phyloP scores from a whole-genome alignment of 177 flowering plant species.

The Telopea speciosissima region DNA sequence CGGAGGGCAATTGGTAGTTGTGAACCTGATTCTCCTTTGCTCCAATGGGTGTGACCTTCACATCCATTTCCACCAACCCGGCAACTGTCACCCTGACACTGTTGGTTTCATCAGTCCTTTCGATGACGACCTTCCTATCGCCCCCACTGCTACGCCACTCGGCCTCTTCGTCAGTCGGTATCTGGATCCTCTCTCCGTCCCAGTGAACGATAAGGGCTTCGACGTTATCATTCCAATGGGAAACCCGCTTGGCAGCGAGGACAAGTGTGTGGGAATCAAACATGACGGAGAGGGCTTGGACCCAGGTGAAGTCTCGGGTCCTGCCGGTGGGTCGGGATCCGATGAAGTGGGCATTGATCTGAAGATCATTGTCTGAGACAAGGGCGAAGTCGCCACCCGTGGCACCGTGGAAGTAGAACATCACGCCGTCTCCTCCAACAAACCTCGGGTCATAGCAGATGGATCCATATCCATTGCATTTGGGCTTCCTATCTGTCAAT shows the following conservation, averaged over 20 bases:
- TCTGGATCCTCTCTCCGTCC: constrained; percentile 30
- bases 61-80: constrained; percentile 42
- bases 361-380: constrained; percentile 54
- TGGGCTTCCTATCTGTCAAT: constrained; percentile 48
- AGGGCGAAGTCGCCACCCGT: constrained; percentile 56
- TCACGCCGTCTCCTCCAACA: constrained; percentile 73
- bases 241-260: constrained; percentile 45
- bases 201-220: constrained; percentile 44
- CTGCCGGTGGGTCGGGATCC: constrained; percentile 54
- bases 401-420: constrained; percentile 75
- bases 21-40: constrained; percentile 44
- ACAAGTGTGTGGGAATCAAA: constrained; percentile 53
- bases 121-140: constrained; percentile 34
- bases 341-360: constrained; percentile 70
- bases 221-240: constrained; percentile 42
- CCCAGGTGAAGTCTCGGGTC: constrained; percentile 67
- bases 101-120: constrained; percentile 50
- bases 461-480: constrained; percentile 40
- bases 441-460: constrained; percentile 69
- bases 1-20: constrained; percentile 45
- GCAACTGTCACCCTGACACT: constrained; percentile 36
- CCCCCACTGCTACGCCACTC: constrained; percentile 40
- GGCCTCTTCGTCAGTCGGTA: constrained; percentile 47
- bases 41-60: constrained; percentile 47
- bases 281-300: constrained; percentile 57